Evolutionary conservation across 2,329 filamentous ascomycete genomes (phyloP), one percentile per base, ranked within the genome.

Genomic region (Nigrograna mackinnonii): DNA sequence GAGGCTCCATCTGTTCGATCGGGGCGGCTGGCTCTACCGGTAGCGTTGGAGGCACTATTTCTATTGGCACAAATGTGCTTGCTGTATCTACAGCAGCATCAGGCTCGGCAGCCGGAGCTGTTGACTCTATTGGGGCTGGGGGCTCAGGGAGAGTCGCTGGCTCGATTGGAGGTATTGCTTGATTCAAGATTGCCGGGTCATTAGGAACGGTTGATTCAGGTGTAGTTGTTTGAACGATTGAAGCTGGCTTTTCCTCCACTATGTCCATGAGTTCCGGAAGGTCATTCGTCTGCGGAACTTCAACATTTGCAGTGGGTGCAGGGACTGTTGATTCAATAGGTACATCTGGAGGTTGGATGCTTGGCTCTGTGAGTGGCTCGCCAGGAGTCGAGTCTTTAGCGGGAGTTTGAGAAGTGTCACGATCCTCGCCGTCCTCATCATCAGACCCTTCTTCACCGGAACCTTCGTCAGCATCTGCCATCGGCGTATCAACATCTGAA

Each of bases 381-480:
- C 46, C 24, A 6, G 41, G 47, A 46, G 26, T 26, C 47, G 33
- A 43, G 47, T n/a, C 18, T 46, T 38, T 64, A 55, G 49, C 65
- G 24, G 74, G 70, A 5, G 74, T 73, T 37, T 73, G 73, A n/a
- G 72, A 70, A 28, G 71, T 61, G 20, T 70, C 57, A 35, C 68
- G 73, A 21, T 75, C 75, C 22, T 66, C 66, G 14, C 72, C 67
- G 12, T 75, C 73, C n/a, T 74, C 73, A 14, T 76, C 70, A 20
- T 72, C 70, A 9, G 63, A 71, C 2, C 66, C 69, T 16, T 69
- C 71, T 9, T 70, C 73, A 9, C 78, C 64, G 11, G 79, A 78
- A 3, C 79, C 64, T 4, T 70, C 66, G 5, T 60, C 68, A 26
- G 69, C 72, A 47, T 76, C 76, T 11, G 55, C 58, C 62, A 70